Base-by-base conservation (phyloP, 176 grass and related monocot genomes). In the Rhynchospora pubera region DNA sequence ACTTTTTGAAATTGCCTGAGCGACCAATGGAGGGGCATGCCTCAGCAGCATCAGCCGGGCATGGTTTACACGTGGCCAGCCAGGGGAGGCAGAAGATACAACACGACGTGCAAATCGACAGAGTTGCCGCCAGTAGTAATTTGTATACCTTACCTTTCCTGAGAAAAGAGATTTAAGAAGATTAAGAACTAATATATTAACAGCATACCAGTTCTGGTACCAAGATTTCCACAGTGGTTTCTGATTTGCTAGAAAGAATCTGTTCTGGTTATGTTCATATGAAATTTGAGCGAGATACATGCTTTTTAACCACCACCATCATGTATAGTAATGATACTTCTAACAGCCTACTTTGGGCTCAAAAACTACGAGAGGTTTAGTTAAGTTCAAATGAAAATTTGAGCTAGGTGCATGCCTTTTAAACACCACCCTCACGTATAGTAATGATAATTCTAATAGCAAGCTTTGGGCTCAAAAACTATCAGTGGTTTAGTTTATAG, bases 1-100 rank as follows among this genome's bases (percentile, higher is more conserved):
- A 97, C 79, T 92, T 97, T 73, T 94, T 94, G 82, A 93, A 97
- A 76, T 97, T 97, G 85, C 94, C 94, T 79, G 94, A 97, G 57
- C 92, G 85, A n/a, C 94, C 92, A 59, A 94, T 97, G 59, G 90
- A 94, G 18, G 95, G 95, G 72, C 95, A 97, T 81, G 88, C 85
- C 88, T 94, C 95, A 78, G 80, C 62, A 45, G 85, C 52, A 45
- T 81, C 90, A 78, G 60, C 59, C 4, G 92, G 95, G 80, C 95
- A 97, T 39, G 90, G 87, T 67, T 89, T 94, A 85, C 95, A 97
- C 50, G 86, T 72, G 12, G 92, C 95, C 58, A 97, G 60, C 92
- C 92, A 97, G 65, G 95, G 92, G 18, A 97, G 87, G 50, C 95
- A 85, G 50, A 93, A 97, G 61, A 97, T 83, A 87, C 92, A 94